Conservation (phyloP, 73 alveolate species). For the Symbiodinium pilosum region DNA sequence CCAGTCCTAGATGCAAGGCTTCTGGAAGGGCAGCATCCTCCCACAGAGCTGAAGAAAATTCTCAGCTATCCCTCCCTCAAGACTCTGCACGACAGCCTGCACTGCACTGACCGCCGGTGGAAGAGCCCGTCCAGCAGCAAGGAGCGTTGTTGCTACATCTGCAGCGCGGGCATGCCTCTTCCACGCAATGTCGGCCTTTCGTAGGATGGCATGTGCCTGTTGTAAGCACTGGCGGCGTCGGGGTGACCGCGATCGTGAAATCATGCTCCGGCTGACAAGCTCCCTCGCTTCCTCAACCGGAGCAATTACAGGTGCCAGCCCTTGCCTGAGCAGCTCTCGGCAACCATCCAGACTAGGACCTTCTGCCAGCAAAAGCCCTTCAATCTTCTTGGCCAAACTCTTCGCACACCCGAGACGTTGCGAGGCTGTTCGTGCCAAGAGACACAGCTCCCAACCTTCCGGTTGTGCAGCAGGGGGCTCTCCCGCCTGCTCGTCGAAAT, state of each 20-base stretch:
- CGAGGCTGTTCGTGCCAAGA: neutral
- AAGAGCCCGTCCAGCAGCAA: neutral
- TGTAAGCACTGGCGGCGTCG: neutral
- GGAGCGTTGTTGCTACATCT: neutral
- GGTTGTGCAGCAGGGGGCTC: neutral
- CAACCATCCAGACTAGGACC: neutral
- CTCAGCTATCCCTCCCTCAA: too few species aligned
- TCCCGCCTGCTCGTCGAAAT: neutral
- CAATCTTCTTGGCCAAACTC: neutral
- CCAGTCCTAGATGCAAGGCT: too few species aligned
- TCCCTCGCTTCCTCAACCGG: neutral
- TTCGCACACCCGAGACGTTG: neutral
- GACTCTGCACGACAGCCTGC: too few species aligned
- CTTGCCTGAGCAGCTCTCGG: neutral
- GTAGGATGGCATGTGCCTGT: neutral
- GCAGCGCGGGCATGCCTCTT: neutral
- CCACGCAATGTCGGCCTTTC: neutral
- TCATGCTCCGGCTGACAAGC: conserved; percentile 17
- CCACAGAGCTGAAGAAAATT: too few species aligned
- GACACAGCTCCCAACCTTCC: conserved; percentile 9
- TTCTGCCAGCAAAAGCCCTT: neutral
- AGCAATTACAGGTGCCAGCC: neutral
- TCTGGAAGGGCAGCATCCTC: too few species aligned
- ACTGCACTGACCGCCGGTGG: too few species aligned
- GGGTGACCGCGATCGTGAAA: neutral